A percentile compares a stretch with the other conserved stretches of the same genome.
These are phyloP conservation scores for Moricandia arvensis DNA, from an alignment of 345 rosid species.

Conservation along the genomic window DNA sequence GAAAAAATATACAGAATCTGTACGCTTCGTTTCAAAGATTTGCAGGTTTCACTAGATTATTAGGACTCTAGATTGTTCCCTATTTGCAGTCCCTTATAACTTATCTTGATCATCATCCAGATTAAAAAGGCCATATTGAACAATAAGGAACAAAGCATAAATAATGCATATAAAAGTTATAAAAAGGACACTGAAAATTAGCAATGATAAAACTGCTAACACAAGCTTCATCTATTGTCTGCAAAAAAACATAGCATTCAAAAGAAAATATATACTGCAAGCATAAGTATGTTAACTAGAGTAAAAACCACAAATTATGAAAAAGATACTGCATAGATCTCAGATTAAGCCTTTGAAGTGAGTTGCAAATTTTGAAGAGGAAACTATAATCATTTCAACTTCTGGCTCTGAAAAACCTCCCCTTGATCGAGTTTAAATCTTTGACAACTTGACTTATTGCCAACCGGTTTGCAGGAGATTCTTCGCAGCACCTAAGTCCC, in stretches of 20 bases:
- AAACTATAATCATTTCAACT: slow-evolving; percentile 2
- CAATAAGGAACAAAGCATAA: neutral
- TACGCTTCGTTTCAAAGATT: neutral
- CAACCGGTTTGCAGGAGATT: slow-evolving; percentile 20
- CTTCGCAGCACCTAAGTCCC: slow-evolving; percentile 36
- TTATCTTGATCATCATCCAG: neutral
- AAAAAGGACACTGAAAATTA: neutral
- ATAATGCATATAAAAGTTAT: neutral
- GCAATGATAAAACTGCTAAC: neutral
- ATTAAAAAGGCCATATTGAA: neutral
- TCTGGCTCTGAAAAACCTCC: neutral
- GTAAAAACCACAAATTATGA: neutral
- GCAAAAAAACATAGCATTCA: neutral
- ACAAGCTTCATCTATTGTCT: neutral
- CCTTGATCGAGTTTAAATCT: slow-evolving; percentile 24
- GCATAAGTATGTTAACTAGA: neutral
- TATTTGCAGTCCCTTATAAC: neutral
- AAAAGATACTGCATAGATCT: neutral
- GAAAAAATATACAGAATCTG: neutral
- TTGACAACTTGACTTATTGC: slow-evolving; percentile 5
- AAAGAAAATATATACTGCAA: neutral
- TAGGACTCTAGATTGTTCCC: slow-evolving; percentile 1
- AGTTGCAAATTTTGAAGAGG: neutral
- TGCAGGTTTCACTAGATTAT: neutral
- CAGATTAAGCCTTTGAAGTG: neutral